These are phyloP conservation scores for Lasiodiplodia sp. DNA, from an alignment of 2,329 filamentous ascomycete species.

Conservation along the genomic window DNA sequence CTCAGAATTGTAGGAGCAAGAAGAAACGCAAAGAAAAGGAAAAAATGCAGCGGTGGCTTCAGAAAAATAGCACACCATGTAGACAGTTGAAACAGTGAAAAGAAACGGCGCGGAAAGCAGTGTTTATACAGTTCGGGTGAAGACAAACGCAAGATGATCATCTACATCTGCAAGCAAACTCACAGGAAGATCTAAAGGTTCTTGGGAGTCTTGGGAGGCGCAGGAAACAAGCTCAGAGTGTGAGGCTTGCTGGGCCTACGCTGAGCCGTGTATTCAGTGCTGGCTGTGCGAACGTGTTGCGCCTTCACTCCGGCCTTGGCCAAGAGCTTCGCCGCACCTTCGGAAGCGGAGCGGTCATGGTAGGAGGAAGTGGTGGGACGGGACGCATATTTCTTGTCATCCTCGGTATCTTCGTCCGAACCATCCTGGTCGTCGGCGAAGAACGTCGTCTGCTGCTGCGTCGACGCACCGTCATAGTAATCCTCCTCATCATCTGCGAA, in stretches of 20 bases:
- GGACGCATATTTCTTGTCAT: slow-evolving; percentile 23
- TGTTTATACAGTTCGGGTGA: slow-evolving; percentile 16
- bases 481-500: slow-evolving; percentile 37
- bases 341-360: slow-evolving; percentile 45
- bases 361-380: slow-evolving; percentile 31
- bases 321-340: slow-evolving; percentile 43
- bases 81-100: slow-evolving; percentile 10
- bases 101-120: slow-evolving; percentile 9
- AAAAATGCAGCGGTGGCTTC: slow-evolving; percentile 23
- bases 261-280: neutral
- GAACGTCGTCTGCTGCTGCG: slow-evolving; percentile 16
- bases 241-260: slow-evolving; percentile 26
- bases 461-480: neutral
- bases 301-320: slow-evolving; percentile 21
- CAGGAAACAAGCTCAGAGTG: slow-evolving; percentile 44
- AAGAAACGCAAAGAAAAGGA: neutral
- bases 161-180: neutral
- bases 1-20: slow-evolving; percentile 11
- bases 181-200: slow-evolving; percentile 3
- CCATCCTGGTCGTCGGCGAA: slow-evolving; percentile 39
- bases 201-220: slow-evolving; percentile 37
- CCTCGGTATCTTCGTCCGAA: slow-evolving; percentile 29
- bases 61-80: slow-evolving; percentile 28
- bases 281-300: slow-evolving; percentile 24
- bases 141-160: neutral